Evolutionary conservation across 2,329 filamentous ascomycete species (phyloP).

Genomic region (Fusarium paranaense): DNA sequence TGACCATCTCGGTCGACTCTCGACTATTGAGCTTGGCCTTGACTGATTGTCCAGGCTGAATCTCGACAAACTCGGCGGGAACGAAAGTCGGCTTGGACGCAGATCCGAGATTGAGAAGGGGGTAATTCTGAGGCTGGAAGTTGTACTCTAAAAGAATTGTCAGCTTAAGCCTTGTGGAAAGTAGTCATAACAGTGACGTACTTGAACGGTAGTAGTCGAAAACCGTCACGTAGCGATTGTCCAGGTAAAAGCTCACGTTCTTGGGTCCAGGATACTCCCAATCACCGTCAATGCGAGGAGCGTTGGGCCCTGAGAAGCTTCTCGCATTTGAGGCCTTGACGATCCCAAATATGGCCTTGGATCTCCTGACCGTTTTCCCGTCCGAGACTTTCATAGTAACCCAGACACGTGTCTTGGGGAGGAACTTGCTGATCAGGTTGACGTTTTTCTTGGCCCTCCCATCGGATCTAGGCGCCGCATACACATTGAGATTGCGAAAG

Average conservation of each 20-base stretch:
- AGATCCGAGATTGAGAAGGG: conserved; percentile 76
- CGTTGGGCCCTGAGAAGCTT: conserved; percentile 24
- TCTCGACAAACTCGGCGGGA: conserved; percentile 73
- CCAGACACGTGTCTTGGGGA: conserved; percentile 54
- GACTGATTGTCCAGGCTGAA: conserved; percentile 73
- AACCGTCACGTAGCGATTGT: conserved; percentile 52
- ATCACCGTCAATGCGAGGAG: conserved; percentile 37
- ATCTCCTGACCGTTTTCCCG: conserved; percentile 45
- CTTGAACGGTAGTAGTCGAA: conserved; percentile 58
- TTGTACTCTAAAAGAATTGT: conserved; percentile 49
- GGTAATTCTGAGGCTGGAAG: conserved; percentile 54
- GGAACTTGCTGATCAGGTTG: conserved; percentile 49
- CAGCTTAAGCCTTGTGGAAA: conserved; percentile 1
- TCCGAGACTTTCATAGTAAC: conserved; percentile 48
- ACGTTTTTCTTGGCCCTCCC: conserved; percentile 28
- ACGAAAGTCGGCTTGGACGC: conserved; percentile 69
- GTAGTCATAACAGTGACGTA: conserved; percentile 33
- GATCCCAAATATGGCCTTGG: conserved; percentile 47
- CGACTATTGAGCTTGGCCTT: conserved; percentile 67
- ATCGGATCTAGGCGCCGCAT: conserved; percentile 22
- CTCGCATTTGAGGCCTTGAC: conserved; percentile 40
- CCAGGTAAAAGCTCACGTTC: conserved; percentile 48
- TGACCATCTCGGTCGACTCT: conserved; percentile 77
- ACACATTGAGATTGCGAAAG: conserved; percentile 44
- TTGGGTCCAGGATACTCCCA: conserved; percentile 49